Evolutionary conservation across 2,329 filamentous ascomycete species (phyloP).

Genomic region (Fusarium pseudocircinatum): DNA sequence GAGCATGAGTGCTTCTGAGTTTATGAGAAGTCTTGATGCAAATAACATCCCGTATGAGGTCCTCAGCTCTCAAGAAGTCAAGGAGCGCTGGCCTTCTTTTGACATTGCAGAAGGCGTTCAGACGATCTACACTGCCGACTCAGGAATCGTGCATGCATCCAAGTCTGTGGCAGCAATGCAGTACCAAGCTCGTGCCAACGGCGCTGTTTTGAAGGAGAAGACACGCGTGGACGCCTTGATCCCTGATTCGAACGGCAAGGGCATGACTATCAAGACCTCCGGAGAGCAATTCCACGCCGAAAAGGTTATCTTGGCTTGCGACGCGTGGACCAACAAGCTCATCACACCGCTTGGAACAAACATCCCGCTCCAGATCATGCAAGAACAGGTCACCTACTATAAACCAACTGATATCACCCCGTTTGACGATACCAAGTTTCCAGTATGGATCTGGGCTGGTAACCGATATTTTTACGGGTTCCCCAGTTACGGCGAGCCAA

Average conservation of each 20-base stretch:
- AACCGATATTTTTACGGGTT: slow-evolving; percentile 18
- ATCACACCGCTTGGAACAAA: slow-evolving; percentile 13
- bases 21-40: slow-evolving; percentile 10
- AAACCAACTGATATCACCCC: slow-evolving; percentile 6
- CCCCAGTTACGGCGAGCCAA: slow-evolving; percentile 27
- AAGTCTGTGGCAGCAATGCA: slow-evolving; percentile 27
- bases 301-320: slow-evolving; percentile 24
- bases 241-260: not conserved
- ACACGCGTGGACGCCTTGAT: slow-evolving; percentile 7
- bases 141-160: slow-evolving; percentile 35
- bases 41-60: slow-evolving; percentile 34
- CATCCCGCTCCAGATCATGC: slow-evolving; percentile 32
- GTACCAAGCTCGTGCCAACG: slow-evolving; percentile 13
- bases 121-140: slow-evolving; percentile 38
- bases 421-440: slow-evolving; percentile 18
- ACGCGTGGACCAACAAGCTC: slow-evolving; percentile 34
- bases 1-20: slow-evolving; percentile 8
- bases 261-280: slow-evolving; percentile 14
- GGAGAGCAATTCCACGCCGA: slow-evolving; percentile 10
- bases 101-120: slow-evolving; percentile 15
- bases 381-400: slow-evolving; percentile 37
- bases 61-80: slow-evolving; percentile 21
- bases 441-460: slow-evolving; percentile 34
- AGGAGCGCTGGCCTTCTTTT: slow-evolving; percentile 36
- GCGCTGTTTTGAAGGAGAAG: slow-evolving; percentile 20